Evolutionary conservation across 768 basidiomycete genomes (phyloP).

Genomic region (Hysterangium stoloniferum): DNA sequence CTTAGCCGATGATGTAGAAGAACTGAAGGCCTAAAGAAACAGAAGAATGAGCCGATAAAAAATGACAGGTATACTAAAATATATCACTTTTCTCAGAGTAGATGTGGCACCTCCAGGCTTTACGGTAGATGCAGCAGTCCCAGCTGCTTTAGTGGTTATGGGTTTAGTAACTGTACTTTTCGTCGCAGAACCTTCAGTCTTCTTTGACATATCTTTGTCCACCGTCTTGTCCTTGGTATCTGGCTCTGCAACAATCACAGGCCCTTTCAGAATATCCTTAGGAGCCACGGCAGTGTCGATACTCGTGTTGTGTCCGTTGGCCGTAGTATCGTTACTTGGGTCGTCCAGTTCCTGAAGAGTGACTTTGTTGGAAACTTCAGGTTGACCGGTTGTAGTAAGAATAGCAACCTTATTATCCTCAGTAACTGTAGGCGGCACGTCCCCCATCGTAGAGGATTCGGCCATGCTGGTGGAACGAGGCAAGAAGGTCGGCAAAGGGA

Average conservation of each 20-base stretch:
- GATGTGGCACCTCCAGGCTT: slow-evolving; percentile 19
- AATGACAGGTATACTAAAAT: slow-evolving; percentile 11
- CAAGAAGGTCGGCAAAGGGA: neutral
- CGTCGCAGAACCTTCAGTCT: slow-evolving; percentile 34
- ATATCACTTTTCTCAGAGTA: slow-evolving; percentile 56
- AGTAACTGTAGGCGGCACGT: neutral
- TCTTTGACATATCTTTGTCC: slow-evolving; percentile 23
- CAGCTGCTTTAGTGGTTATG: slow-evolving; percentile 2
- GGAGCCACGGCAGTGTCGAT: slow-evolving; percentile 23
- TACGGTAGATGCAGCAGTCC: neutral
- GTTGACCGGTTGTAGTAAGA: neutral
- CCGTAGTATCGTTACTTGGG: slow-evolving; percentile 12
- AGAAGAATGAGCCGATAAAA: slow-evolving; percentile 20
- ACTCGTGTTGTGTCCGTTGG: slow-evolving; percentile 34
- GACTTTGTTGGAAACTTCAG: neutral
- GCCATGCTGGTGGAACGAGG: neutral
- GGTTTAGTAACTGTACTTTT: slow-evolving; percentile 6
- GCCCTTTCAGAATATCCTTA: slow-evolving; percentile 15
- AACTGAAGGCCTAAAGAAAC: slow-evolving; percentile 46
- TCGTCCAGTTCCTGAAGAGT: neutral
- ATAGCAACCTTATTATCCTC: slow-evolving; percentile 2
- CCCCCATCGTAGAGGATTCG: slow-evolving; percentile 4
- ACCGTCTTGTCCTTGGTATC: slow-evolving; percentile 33
- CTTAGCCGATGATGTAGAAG: slow-evolving; percentile 55
- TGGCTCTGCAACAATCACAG: slow-evolving; percentile 20